Base-by-base conservation (phyloP, 169 alveolate genomes). In the Plasmodium yoelii region DNA sequence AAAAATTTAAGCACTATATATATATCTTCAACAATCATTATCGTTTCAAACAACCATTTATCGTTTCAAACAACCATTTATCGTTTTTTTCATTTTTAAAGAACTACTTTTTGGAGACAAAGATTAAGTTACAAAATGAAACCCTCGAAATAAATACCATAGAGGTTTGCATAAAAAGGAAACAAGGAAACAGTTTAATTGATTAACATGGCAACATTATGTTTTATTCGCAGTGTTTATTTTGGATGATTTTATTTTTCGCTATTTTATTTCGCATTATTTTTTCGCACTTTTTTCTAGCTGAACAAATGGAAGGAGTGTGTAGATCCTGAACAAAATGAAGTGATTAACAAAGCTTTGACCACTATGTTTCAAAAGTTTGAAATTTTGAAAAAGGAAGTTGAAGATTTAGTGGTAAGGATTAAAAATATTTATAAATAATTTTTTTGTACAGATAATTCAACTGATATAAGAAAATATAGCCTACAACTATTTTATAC, bases 51-150 rank as follows among this genome's bases (percentile, higher is more conserved):
- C 19, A 51, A 15, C 3, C 10, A 6, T 10, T 51, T 51, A 12
- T 13, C 59, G 5, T 13, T 51, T 49, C 59, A 13, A 8, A 51
- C 19, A 51, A 15, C 3, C 10, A 6, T 10, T 51, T 51, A 12
- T 13, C 59, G 5, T 13, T 51, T 49, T 51, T 13, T 13, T 12
- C 69, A 3, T 2, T 51, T 64, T 56, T 28, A 15, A 63, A 77
- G 88, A 77, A 77, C 57, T 64, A 77, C 53, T 77, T 77, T 60
- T 77, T 77, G 57, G 88, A 77, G 56, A 77, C 88, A 26, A 61
- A 77, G 49, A 61, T 63, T 18, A 77, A 77, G 39, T 44, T 77
- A 46, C 28, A 77, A 59, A 77, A 59, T 57, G 88, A 77, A n/a
- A 49, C 88, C 75, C 55, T 77, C 8, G 88, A 77, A 44, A 65